Base-by-base conservation (phyloP, 495 filamentous ascomycete species). In the Aspergillus mulundensis region DNA sequence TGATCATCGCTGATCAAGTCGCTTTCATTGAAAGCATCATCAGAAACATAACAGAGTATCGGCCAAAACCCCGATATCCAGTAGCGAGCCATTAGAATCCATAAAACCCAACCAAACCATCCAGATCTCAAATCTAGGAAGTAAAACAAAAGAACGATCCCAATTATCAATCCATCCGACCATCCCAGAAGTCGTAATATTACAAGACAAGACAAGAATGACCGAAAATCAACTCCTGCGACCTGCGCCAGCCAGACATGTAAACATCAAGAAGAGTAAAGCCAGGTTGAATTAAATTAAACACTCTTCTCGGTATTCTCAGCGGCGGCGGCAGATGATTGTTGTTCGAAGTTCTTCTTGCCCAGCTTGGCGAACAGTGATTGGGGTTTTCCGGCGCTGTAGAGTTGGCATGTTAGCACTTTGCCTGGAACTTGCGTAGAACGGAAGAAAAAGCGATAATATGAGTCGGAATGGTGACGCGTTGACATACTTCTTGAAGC, bases 401-500 rank as follows among this genome's bases (percentile, higher is more conserved):
- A 32, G 23, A 62, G 44, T 58, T 60, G 43, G 11, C 10, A 16
- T 18, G 16, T 45, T 49, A 47, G 32, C 28, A 50, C 34, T 12
- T 10, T 18, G 3, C 38, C 14, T 5, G n/a, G 32, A 36, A 36
- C 2, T 6, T 3, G 32, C n/a, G 32, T 15, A 36, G 32, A 36
- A 36, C 12, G 5, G 11, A 36, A 36, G 32, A 2, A 10, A 36
- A n/a, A n/a, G n/a, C n/a, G 32, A 15, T 6, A 36, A 3, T 14
- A 36, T 36, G 32, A 10, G 12, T 6, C 12, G 32, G 32, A 2
- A 14, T 28, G 2, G 32, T 7, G 3, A 7, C 32, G 12, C 12
- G 12, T 36, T 36, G 32, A 69, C 71, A 32, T 72, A 78, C 75
- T 75, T 77, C 70, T 78, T 78, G 62, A 88, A 87, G 36, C 87